Conservation (phyloP, 371 early-diverging fungal species). For the Saksenaea vasiformis region DNA sequence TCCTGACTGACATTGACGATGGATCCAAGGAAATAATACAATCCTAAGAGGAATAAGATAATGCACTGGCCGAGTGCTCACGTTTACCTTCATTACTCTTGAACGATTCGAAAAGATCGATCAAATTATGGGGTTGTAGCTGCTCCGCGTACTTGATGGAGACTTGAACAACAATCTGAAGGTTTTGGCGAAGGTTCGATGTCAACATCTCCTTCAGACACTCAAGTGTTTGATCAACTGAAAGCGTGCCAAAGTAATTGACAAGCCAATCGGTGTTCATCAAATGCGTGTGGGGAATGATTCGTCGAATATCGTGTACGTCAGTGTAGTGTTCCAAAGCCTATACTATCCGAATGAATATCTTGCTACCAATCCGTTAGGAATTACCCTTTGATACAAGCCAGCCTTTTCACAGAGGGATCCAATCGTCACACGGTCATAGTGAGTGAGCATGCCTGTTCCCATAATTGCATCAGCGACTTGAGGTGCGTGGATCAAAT, state of each 20-base stretch:
- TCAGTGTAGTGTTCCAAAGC: conserved; percentile 97
- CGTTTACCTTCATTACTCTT: conserved; percentile 89
- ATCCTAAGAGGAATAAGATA: conserved; percentile 27
- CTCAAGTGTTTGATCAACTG: conserved; percentile 92
- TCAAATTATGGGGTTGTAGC: conserved; percentile 83
- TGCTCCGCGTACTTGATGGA: conserved; percentile 96
- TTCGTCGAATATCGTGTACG: conserved; percentile 93
- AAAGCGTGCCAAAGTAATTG: conserved; percentile 90
- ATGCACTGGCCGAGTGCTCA: neutral
- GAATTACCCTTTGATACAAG: conserved; percentile 82
- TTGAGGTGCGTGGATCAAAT: conserved; percentile 94
- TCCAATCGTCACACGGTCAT: conserved; percentile 91
- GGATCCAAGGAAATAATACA: conserved; percentile 93
- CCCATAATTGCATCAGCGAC: conserved; percentile 98
- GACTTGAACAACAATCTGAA: conserved; percentile 93
- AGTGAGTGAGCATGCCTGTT: conserved; percentile 93
- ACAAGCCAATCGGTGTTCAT: conserved; percentile 88
- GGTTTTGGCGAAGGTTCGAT: conserved; percentile 89
- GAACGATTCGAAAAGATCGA: conserved; percentile 88
- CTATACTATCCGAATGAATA: conserved; percentile 21
- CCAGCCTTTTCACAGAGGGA: conserved; percentile 96
- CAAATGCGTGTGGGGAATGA: conserved; percentile 87
- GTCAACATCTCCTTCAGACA: conserved; percentile 89
- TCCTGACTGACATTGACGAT: conserved; percentile 95
- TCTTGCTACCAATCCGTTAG: neutral